phyloP scores from a whole-genome alignment of 1,284 basidiomycete species.

The Irpex sp. region DNA sequence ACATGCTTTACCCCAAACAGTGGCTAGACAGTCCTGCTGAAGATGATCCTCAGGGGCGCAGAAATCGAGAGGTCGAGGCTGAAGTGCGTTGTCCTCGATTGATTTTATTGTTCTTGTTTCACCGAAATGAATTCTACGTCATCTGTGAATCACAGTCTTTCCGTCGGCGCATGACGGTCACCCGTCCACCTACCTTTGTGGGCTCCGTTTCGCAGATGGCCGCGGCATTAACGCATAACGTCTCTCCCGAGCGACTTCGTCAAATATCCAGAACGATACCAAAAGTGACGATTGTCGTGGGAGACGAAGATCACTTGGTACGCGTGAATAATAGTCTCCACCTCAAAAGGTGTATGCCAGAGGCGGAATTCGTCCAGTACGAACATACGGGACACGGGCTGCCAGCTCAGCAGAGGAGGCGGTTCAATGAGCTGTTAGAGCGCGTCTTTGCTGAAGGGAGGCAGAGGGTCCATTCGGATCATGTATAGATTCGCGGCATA shows the following conservation, averaged over 20 bases:
- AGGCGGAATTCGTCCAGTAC: slow-evolving; percentile 67
- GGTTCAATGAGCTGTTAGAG: slow-evolving; percentile 60
- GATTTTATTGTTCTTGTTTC: background rate
- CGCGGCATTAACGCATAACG: slow-evolving; percentile 69
- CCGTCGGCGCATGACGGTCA: slow-evolving; percentile 49
- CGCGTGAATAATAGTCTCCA: slow-evolving; percentile 51
- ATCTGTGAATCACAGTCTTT: slow-evolving; percentile 36
- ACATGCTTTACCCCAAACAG: slow-evolving; percentile 58
- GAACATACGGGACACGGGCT: slow-evolving; percentile 68
- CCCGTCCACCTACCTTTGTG: slow-evolving; percentile 55
- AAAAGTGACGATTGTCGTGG: slow-evolving; percentile 68
- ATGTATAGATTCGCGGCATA: too few relatives aligned
- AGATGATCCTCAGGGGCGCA: slow-evolving; percentile 47
- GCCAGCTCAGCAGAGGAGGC: slow-evolving; percentile 46
- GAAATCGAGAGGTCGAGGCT: slow-evolving; percentile 57
- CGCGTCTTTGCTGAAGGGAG: slow-evolving; percentile 52
- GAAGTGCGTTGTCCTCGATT: slow-evolving; percentile 35
- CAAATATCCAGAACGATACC: slow-evolving; percentile 55
- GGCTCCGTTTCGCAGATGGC: slow-evolving; percentile 76
- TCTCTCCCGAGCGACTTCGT: slow-evolving; percentile 51
- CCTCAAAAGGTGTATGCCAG: slow-evolving; percentile 62
- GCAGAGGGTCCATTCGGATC: slow-evolving; percentile 17
- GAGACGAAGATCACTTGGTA: slow-evolving; percentile 73
- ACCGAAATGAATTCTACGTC: background rate
- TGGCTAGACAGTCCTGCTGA: slow-evolving; percentile 55